A percentile compares a stretch with the other conserved stretches of the same genome.
Conservation (phyloP, 257 asterid species). For the Nicotiana tabacum region DNA sequence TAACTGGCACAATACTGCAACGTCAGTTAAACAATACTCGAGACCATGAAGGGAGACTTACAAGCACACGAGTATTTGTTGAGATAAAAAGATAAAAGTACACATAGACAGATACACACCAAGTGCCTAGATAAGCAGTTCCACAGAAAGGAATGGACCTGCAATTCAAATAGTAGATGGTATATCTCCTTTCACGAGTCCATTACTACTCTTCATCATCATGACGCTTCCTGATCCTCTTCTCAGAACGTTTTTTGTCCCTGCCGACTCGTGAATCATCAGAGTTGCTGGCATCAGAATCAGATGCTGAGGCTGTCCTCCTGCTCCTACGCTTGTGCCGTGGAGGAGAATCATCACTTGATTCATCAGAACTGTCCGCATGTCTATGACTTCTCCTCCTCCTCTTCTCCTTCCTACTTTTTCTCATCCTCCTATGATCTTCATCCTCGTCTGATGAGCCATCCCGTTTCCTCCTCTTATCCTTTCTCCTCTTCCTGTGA, state of each 20-base stretch:
- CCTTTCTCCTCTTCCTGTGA: constrained; percentile 40
- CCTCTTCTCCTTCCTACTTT: constrained; percentile 59
- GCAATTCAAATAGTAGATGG: background rate
- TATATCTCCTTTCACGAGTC: background rate
- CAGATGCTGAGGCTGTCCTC: constrained; percentile 34
- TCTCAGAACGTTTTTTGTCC: constrained; percentile 61
- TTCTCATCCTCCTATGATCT: constrained; percentile 38
- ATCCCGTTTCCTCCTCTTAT: constrained; percentile 46
- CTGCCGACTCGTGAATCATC: constrained; percentile 73
- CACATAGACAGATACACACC: background rate
- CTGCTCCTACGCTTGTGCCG: constrained; percentile 54
- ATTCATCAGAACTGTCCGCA: constrained; percentile 34
- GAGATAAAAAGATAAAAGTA: background rate
- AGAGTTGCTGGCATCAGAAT: constrained; percentile 44
- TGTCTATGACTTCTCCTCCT: constrained; percentile 58
- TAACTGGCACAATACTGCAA: background rate
- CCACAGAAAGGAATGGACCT: background rate
- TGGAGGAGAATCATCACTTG: constrained; percentile 56
- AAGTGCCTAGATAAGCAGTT: constrained; percentile 3
- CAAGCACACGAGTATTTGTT: background rate
- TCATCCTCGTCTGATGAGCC: constrained; percentile 47
- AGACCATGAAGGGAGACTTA: background rate
- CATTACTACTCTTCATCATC: constrained; percentile 34
- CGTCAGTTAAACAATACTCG: constrained; percentile 2
- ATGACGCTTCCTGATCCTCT: constrained; percentile 57